Percentiles rank a stretch among this genome's conserved stretches.
These are phyloP conservation scores for Podaxis pistillaris DNA, from an alignment of 768 basidiomycete species.

Conservation along the genomic window DNA sequence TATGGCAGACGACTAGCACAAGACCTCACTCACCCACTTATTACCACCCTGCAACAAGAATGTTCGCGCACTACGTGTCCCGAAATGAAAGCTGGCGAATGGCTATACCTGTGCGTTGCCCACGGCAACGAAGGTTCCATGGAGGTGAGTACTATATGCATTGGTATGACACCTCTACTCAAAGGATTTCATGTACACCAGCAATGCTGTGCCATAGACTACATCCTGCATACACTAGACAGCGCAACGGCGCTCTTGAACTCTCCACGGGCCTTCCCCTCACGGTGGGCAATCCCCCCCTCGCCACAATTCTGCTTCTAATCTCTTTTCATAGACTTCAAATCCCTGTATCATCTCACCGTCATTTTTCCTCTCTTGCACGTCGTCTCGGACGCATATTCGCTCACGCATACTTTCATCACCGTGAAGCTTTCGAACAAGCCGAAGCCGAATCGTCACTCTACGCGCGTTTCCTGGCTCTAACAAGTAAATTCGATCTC, in stretches of 20 bases:
- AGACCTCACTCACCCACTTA: constrained; percentile 82
- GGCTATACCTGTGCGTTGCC: constrained; percentile 94
- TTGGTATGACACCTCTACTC: not conserved
- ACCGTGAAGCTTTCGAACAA: constrained; percentile 88
- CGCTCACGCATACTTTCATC: constrained; percentile 94
- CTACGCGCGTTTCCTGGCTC: constrained; percentile 85
- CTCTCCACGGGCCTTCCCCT: constrained; percentile 89
- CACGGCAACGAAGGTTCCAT: constrained; percentile 87
- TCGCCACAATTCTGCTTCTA: not conserved
- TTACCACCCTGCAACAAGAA: constrained; percentile 82
- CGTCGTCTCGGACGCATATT: constrained; percentile 93
- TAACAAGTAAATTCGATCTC: constrained; percentile 77
- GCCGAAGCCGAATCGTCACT: constrained; percentile 89
- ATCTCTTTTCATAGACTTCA: constrained; percentile 53
- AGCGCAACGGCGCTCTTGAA: constrained; percentile 91
- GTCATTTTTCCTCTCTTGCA: constrained; percentile 89
- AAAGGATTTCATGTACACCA: constrained; percentile 25
- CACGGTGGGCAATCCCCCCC: constrained; percentile 51
- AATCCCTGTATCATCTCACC: constrained; percentile 75
- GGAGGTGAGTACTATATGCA: constrained; percentile 54
- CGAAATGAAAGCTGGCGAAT: constrained; percentile 99
- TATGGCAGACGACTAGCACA: constrained; percentile 78
- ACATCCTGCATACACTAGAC: constrained; percentile 90
- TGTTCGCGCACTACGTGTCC: constrained; percentile 87
- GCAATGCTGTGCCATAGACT: constrained; percentile 98